These are phyloP conservation scores for Neurospora sp. DNA, from an alignment of 495 filamentous ascomycete genomes.

Conservation along the genomic window DNA sequence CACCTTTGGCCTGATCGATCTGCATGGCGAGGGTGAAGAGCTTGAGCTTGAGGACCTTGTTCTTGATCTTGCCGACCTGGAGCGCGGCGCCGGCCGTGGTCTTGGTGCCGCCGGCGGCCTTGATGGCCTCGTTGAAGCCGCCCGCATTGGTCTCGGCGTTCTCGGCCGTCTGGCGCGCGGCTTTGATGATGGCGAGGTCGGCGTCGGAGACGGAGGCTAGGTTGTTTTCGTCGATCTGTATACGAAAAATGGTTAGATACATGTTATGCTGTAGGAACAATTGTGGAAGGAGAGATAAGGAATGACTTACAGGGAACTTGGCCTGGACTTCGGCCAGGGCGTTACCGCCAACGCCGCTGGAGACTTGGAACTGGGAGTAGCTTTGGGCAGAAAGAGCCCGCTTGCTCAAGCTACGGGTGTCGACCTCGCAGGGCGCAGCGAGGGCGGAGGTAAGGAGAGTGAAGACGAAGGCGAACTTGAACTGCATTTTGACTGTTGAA, in stretches of 20 bases:
- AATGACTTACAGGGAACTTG: conserved; percentile 31
- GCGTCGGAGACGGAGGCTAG: conserved; percentile 22
- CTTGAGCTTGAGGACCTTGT: conserved; percentile 44
- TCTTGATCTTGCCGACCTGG: conserved; percentile 46
- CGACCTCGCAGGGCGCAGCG: conserved; percentile 10
- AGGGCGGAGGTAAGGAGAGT: conserved; percentile 18
- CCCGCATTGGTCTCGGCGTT: conserved; percentile 27
- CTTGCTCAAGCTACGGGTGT: background rate
- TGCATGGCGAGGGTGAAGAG: conserved; percentile 24
- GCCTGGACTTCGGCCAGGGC: conserved; percentile 31
- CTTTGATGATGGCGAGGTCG: conserved; percentile 31
- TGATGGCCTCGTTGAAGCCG: conserved; percentile 35
- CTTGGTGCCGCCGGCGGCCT: conserved; percentile 22
- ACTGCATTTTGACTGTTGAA: conserved; percentile 15
- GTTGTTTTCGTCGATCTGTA: conserved; percentile 26
- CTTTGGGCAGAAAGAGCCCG: conserved; percentile 10
- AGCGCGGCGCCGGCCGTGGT: conserved; percentile 22
- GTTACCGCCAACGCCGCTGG: conserved; percentile 32
- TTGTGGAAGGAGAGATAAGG: too few species aligned
- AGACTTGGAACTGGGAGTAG: conserved; percentile 29
- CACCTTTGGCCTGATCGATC: conserved; percentile 25
- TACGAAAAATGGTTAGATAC: background rate
- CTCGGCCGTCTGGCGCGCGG: conserved; percentile 28
- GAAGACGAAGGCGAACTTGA: conserved; percentile 20
- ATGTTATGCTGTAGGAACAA: too few species aligned